These are phyloP conservation scores for Blyttiomyces sp. DNA, from an alignment of 371 early-diverging fungal genomes.

Conservation along the genomic window DNA sequence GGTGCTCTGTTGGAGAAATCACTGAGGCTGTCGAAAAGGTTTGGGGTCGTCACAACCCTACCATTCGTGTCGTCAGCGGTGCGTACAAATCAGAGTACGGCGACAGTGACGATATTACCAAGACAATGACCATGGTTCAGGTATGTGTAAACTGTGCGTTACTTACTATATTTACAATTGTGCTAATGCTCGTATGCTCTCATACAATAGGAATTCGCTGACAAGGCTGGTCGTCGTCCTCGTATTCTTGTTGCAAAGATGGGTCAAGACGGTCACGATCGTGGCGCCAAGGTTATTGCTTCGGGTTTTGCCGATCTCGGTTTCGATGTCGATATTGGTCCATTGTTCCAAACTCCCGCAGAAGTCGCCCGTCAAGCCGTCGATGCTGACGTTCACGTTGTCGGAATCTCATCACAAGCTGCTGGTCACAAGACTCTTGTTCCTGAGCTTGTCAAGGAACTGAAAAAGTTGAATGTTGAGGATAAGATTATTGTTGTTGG, in stretches of 20 bases:
- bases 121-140: slow-evolving; percentile 59
- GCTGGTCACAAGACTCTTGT: slow-evolving; percentile 84
- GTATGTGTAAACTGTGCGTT: slow-evolving; percentile 20
- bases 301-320: slow-evolving; percentile 84
- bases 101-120: slow-evolving; percentile 56
- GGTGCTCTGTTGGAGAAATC: slow-evolving; percentile 84
- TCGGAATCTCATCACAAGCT: slow-evolving; percentile 80
- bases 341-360: slow-evolving; percentile 82
- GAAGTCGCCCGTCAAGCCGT: slow-evolving; percentile 84
- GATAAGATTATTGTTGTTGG: slow-evolving; percentile 75
- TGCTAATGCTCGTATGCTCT: not conserved
- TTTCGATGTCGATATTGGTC: slow-evolving; percentile 85
- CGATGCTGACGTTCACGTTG: slow-evolving; percentile 82
- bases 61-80: slow-evolving; percentile 72
- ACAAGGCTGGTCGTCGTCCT: slow-evolving; percentile 72
- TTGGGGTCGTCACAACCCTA: slow-evolving; percentile 77
- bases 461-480: slow-evolving; percentile 63
- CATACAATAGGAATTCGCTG: slow-evolving; percentile 38
- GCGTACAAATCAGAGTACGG: slow-evolving; percentile 81
- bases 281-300: slow-evolving; percentile 81
- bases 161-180: slow-evolving; percentile 3
- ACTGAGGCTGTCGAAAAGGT: slow-evolving; percentile 72
- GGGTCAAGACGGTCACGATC: slow-evolving; percentile 90
- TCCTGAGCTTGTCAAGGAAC: slow-evolving; percentile 68
- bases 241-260: slow-evolving; percentile 82